These are phyloP conservation scores for Arthrobotrys conoides DNA, from an alignment of 2,329 filamentous ascomycete genomes.

Conservation along the genomic window DNA sequence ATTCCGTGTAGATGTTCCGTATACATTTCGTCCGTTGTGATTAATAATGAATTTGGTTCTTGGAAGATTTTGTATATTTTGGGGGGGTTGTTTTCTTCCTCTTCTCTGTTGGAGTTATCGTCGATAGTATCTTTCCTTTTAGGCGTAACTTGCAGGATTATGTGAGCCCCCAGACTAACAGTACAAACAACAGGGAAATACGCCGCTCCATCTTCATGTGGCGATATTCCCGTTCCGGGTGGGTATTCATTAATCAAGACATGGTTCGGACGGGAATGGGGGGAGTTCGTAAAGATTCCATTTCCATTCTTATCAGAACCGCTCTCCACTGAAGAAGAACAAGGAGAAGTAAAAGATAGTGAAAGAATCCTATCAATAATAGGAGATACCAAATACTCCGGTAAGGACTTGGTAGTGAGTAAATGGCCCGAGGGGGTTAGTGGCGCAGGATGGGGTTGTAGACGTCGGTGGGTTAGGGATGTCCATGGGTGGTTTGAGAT, in stretches of 20 bases:
- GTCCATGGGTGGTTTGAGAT: slow-evolving; percentile 82
- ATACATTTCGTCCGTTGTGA: slow-evolving; percentile 79
- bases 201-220: slow-evolving; percentile 91
- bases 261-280: slow-evolving; percentile 85
- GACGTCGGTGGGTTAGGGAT: slow-evolving; percentile 84
- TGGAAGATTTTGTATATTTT: slow-evolving; percentile 68
- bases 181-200: slow-evolving; percentile 93
- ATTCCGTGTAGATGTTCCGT: slow-evolving; percentile 82
- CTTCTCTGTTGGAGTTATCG: too few species aligned
- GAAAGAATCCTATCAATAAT: slow-evolving; percentile 73
- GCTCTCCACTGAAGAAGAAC: background rate
- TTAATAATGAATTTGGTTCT: slow-evolving; percentile 72
- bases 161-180: slow-evolving; percentile 82
- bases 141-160: slow-evolving; percentile 80
- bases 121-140: slow-evolving; percentile 62
- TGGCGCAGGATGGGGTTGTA: slow-evolving; percentile 91
- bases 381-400: slow-evolving; percentile 80
- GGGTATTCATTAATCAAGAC: slow-evolving; percentile 94
- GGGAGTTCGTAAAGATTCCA: slow-evolving; percentile 74
- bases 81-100: slow-evolving; percentile 14
- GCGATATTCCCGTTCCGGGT: slow-evolving; percentile 93
- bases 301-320: slow-evolving; percentile 62
- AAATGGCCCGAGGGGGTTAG: slow-evolving; percentile 82
- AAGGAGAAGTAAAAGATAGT: slow-evolving; percentile 35
- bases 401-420: slow-evolving; percentile 78